phyloP scores from a whole-genome alignment of 345 rosid genomes.

The Citrus sp. region DNA sequence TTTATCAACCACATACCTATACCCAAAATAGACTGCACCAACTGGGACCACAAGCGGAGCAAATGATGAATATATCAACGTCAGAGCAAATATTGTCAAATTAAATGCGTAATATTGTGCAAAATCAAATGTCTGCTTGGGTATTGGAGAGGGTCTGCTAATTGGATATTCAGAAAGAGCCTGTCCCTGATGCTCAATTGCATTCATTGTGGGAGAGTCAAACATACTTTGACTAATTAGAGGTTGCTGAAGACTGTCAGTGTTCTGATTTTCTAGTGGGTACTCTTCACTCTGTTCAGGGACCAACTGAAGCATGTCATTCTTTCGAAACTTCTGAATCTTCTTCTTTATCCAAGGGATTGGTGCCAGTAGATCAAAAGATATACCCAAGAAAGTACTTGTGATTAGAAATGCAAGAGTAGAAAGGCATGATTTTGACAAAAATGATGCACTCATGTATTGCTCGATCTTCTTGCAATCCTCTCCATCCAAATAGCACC shows the following conservation, averaged over 20 bases:
- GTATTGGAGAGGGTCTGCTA: constrained; percentile 82
- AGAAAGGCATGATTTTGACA: constrained; percentile 90
- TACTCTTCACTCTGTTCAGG: constrained; percentile 87
- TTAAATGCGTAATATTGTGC: constrained; percentile 96
- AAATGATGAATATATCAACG: constrained; percentile 87
- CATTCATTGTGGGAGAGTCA: constrained; percentile 54
- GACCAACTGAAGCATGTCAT: constrained; percentile 95
- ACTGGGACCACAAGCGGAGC: constrained; percentile 95
- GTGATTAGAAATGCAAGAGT: constrained; percentile 90
- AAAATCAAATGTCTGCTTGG: constrained; percentile 94
- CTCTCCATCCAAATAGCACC: constrained; percentile 95
- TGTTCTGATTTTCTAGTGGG: constrained; percentile 65
- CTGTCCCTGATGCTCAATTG: constrained; percentile 51
- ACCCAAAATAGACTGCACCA: constrained; percentile 90
- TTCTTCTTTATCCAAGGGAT: constrained; percentile 97
- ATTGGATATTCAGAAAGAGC: constrained; percentile 80
- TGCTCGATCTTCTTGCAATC: constrained; percentile 97
- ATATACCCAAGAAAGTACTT: constrained; percentile 92
- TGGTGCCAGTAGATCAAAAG: constrained; percentile 86
- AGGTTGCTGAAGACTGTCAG: constrained; percentile 63
- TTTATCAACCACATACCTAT: constrained; percentile 91
- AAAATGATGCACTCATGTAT: constrained; percentile 89
- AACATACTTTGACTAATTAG: constrained; percentile 60
- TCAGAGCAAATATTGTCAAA: constrained; percentile 86
- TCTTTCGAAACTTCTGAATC: constrained; percentile 77